phyloP scores from a whole-genome alignment of 805 yeast genomes.

The Suhomyces pyralidae region DNA sequence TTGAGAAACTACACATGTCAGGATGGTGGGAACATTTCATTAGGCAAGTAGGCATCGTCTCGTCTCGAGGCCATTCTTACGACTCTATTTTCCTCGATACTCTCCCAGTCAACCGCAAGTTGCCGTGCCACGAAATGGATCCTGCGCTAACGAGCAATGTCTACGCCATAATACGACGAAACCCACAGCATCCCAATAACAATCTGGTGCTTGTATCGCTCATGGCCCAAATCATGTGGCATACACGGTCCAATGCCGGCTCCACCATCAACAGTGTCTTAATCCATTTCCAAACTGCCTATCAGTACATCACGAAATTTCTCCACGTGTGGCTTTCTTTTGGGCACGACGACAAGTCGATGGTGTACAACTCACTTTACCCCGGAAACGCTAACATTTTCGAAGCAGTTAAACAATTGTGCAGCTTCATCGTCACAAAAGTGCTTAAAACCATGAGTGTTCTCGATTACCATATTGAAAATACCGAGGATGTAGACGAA shows the following conservation, averaged over 20 bases:
- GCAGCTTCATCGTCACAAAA: constrained; percentile 7
- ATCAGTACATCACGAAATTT: background rate
- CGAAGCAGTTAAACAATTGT: constrained; percentile 12
- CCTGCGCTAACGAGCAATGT: background rate
- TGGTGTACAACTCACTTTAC: constrained; percentile 24
- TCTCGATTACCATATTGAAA: background rate
- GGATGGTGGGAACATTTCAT: constrained; percentile 32
- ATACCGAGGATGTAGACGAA: background rate
- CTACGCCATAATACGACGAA: constrained; percentile 8
- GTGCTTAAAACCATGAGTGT: constrained; percentile 2
- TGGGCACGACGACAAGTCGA: constrained; percentile 3
- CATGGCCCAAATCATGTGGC: constrained; percentile 13
- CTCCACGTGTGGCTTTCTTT: constrained; percentile 20
- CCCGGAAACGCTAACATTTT: constrained; percentile 29
- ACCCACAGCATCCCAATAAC: constrained; percentile 18
- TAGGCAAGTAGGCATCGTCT: constrained; percentile 1
- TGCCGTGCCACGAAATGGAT: background rate
- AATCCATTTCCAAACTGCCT: background rate
- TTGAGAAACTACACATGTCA: constrained; percentile 25
- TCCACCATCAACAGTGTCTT: background rate
- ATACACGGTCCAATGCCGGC: constrained; percentile 3
- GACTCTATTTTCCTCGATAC: constrained; percentile 24
- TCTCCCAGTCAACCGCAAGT: constrained; percentile 15
- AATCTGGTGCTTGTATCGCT: constrained; percentile 18
- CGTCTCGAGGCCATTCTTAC: constrained; percentile 7